phyloP scores from a whole-genome alignment of 257 asterid genomes.

The Salvia rosmarinus region DNA sequence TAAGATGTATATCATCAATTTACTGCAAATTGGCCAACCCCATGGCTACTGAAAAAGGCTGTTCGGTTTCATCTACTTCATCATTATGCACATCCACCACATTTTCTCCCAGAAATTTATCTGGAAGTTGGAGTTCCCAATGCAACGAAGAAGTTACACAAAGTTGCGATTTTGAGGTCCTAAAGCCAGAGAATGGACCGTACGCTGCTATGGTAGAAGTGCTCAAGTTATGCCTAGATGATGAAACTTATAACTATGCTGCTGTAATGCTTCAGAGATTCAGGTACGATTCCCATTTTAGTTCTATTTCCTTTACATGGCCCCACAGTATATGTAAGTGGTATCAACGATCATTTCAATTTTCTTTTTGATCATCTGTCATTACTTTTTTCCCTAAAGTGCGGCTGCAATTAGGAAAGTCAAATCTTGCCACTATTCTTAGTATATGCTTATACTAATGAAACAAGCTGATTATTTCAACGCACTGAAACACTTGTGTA shows the following conservation, averaged over 20 bases:
- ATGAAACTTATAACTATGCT: conserved; percentile 68
- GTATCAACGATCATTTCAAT: neutral
- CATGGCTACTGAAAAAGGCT: conserved; percentile 42
- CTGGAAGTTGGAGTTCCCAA: conserved; percentile 85
- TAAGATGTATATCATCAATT: conserved; percentile 76
- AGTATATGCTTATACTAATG: conserved; percentile 1
- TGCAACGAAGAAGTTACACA: conserved; percentile 53
- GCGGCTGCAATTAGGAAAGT: too few relatives aligned
- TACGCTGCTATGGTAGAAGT: conserved; percentile 59
- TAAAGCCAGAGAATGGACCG: conserved; percentile 55
- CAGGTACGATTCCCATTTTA: conserved; percentile 47
- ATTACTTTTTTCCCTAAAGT: neutral
- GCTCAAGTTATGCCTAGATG: conserved; percentile 62
- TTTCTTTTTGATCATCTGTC: neutral
- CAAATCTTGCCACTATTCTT: too few relatives aligned
- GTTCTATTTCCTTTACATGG: neutral
- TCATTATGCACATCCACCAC: conserved; percentile 78
- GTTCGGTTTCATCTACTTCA: conserved; percentile 70
- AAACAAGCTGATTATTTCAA: neutral
- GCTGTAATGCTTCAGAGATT: conserved; percentile 75
- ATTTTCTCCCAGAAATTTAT: conserved; percentile 76
- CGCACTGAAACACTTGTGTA: neutral
- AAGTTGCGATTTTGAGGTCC: conserved; percentile 43
- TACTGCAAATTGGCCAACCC: conserved; percentile 80
- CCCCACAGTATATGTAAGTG: too few relatives aligned